Percentiles rank a stretch among this genome's conserved stretches.
Evolutionary conservation across 306 rosid species (phyloP).

Genomic region (Prunus campanulata): DNA sequence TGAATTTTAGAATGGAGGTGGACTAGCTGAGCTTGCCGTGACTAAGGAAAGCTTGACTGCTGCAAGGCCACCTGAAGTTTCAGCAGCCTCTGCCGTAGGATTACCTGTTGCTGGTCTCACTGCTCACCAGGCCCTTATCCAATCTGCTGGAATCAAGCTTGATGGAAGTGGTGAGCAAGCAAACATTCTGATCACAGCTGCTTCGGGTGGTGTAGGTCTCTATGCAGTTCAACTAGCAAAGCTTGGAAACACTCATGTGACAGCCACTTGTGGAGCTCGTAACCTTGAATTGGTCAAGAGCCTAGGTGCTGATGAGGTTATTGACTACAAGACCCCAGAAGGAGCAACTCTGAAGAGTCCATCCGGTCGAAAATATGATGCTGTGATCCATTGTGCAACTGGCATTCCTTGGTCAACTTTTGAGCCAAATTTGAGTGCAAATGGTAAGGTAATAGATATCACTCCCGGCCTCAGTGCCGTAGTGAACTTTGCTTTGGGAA

Average conservation of each 20-base stretch:
- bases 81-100: slow-evolving; percentile 51
- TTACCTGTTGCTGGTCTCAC: slow-evolving; percentile 72
- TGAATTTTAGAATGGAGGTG: slow-evolving; percentile 59
- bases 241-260: slow-evolving; percentile 75
- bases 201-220: slow-evolving; percentile 88
- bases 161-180: slow-evolving; percentile 42
- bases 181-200: slow-evolving; percentile 77
- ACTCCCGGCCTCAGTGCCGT: slow-evolving; percentile 42
- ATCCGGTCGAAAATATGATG: slow-evolving; percentile 66
- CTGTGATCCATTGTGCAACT: slow-evolving; percentile 62
- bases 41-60: slow-evolving; percentile 47
- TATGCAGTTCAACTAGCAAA: slow-evolving; percentile 80
- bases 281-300: slow-evolving; percentile 57
- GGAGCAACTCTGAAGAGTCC: slow-evolving; percentile 71
- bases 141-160: slow-evolving; percentile 59
- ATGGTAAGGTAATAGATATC: slow-evolving; percentile 72
- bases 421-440: slow-evolving; percentile 60
- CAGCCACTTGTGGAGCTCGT: slow-evolving; percentile 81
- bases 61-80: slow-evolving; percentile 46
- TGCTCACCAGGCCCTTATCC: slow-evolving; percentile 65
- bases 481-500: slow-evolving; percentile 47
- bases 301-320: slow-evolving; percentile 82
- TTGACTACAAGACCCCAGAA: slow-evolving; percentile 71
- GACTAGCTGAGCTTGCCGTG: slow-evolving; percentile 61
- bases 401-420: slow-evolving; percentile 72